Evolutionary conservation across 768 basidiomycete species (phyloP), one percentile per base, ranked within the genome.

Genomic region (Calocybe gangraenosa): DNA sequence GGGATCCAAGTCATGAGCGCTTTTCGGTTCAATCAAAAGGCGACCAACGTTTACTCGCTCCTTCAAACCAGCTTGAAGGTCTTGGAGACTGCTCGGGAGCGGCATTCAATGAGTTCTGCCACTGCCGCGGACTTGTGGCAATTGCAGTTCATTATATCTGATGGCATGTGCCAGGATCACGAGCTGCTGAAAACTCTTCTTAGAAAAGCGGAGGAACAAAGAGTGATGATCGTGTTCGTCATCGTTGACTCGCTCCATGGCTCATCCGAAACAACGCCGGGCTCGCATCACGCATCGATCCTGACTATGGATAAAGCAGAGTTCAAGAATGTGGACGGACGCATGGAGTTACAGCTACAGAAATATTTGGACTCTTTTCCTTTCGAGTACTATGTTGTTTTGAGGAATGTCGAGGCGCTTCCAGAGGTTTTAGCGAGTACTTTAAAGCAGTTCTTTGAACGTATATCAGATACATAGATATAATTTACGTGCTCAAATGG

Each of bases 161-260:
- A 99, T 57, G 96, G 96, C n/a, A 87, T 97, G 54, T 98, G 94
- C 60, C 92, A 98, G 62, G 90, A 96, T 59, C 94, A 97, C 63
- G 88, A 93, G 33, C 74, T 76, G 53, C 73, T 99, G 40, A 81
- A 87, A 30, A 81, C 82, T 2, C 65, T 90, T 21, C 71, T 99
- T 15, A 74, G 96, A 28, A 81, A 79, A 53, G 96, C 95, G 3
- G 81, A 86, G 54, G 94, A 90, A 56, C 89, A 92, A 62, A 76
- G 85, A 21, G 84, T 98, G 55, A 85, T 98, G 87, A 79, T 99
- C 41, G 94, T 97, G 42, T 99, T 99, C 73, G 80, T 99, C 63
- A 80, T 98, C 47, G 73, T 98, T 47, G 96, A 99, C 63, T 91
- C 93, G 2, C 76, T 97, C 19, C 84, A 87, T 41, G 55, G 68